Conservation (phyloP, 768 basidiomycete genomes). For the Trametes maxima region DNA sequence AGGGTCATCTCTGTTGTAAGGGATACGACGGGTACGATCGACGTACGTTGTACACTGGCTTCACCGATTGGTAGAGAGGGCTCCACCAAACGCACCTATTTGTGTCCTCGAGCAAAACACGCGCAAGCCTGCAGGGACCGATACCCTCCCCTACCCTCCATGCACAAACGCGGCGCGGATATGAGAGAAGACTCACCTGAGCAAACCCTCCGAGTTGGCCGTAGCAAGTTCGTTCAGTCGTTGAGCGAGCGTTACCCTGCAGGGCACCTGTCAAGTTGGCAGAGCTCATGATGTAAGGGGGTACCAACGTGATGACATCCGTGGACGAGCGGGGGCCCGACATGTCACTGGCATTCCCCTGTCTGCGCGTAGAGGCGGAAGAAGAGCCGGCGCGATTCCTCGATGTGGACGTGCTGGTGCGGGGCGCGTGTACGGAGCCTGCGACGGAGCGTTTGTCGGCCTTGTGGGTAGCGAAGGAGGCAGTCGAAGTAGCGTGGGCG, state of each 20-base stretch:
- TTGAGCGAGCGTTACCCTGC: slow-evolving; percentile 75
- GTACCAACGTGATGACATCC: slow-evolving; percentile 38
- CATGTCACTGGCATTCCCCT: slow-evolving; percentile 20
- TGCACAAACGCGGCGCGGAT: too few species aligned
- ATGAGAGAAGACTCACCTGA: slow-evolving; percentile 48
- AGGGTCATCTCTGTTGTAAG: background rate
- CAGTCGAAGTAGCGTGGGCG: slow-evolving; percentile 21
- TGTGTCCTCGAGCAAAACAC: too few species aligned
- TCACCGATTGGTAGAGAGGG: too few species aligned
- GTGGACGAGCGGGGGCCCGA: slow-evolving; percentile 28
- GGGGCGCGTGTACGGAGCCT: slow-evolving; percentile 19
- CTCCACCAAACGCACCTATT: too few species aligned
- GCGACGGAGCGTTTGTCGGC: slow-evolving; percentile 27
- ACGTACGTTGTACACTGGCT: too few species aligned
- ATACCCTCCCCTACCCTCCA: too few species aligned
- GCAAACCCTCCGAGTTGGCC: slow-evolving; percentile 78
- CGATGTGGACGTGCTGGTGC: slow-evolving; percentile 24
- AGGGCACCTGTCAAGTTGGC: slow-evolving; percentile 21
- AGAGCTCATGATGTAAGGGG: slow-evolving; percentile 22
- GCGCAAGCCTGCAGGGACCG: too few species aligned
- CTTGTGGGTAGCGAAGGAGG: slow-evolving; percentile 23
- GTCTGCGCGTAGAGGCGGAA: slow-evolving; percentile 18
- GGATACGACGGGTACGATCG: too few species aligned
- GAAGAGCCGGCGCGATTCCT: slow-evolving; percentile 19
- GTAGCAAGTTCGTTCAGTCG: slow-evolving; percentile 78